Evolutionary conservation across 2,329 filamentous ascomycete genomes (phyloP).

Genomic region (Colletotrichum spaethianum): DNA sequence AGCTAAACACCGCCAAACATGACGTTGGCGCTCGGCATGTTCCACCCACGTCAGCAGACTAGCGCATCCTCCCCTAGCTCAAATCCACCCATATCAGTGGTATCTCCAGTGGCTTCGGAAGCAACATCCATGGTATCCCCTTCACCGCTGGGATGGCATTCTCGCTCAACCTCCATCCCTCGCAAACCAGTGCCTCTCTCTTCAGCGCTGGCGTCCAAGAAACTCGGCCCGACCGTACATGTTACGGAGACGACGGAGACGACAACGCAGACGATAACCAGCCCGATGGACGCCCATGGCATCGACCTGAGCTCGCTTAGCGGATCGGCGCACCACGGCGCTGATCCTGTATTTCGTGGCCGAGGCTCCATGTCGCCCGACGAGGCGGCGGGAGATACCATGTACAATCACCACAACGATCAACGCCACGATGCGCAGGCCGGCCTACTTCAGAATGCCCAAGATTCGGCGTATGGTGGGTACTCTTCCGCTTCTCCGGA

Average conservation of each 20-base stretch:
- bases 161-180: constrained; percentile 19
- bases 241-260: constrained; percentile 10
- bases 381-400: neutral
- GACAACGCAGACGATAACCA: neutral
- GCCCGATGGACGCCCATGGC: constrained; percentile 35
- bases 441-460: constrained; percentile 27
- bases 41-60: constrained; percentile 10
- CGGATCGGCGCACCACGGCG: constrained; percentile 33
- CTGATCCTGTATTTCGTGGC: constrained; percentile 20
- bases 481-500: neutral
- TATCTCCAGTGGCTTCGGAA: neutral
- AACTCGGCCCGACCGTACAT: constrained; percentile 17
- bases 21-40: constrained; percentile 22
- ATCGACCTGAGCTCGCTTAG: constrained; percentile 37
- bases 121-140: neutral
- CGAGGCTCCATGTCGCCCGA: constrained; percentile 9
- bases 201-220: neutral
- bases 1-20: constrained; percentile 6
- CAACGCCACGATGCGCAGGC: constrained; percentile 29
- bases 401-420: constrained; percentile 6
- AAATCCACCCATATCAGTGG: neutral
- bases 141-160: neutral
- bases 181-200: constrained; percentile 5
- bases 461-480: constrained; percentile 4
- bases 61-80: constrained; percentile 17